phyloP scores from a whole-genome alignment of 345 rosid species.

The Syzygium aqueum region DNA sequence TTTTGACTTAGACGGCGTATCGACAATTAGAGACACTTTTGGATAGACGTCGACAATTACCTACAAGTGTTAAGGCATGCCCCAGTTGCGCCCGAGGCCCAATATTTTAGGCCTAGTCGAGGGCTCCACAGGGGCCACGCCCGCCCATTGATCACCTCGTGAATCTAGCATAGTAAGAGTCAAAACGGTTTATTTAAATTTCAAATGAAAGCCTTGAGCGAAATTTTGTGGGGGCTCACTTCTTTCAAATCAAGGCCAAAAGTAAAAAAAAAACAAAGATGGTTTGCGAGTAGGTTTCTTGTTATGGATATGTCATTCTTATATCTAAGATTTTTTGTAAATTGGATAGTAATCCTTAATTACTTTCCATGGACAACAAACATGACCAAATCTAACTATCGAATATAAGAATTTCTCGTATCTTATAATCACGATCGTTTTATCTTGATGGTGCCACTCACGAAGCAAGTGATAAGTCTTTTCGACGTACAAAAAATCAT shows the following conservation, averaged over 20 bases:
- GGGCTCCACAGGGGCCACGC: neutral
- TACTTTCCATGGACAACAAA: neutral
- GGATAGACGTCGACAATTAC: neutral
- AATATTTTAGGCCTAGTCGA: neutral
- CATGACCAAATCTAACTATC: neutral
- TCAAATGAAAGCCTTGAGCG: neutral
- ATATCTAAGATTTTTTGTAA: neutral
- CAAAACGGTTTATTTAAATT: neutral
- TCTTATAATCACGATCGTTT: neutral
- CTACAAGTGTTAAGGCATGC: neutral
- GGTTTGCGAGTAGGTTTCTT: neutral
- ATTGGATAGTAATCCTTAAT: neutral
- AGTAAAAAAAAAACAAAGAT: accelerated
- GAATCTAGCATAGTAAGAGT: neutral
- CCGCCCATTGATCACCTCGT: neutral
- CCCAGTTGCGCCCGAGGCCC: neutral
- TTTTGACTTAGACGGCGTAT: no score
- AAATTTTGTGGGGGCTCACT: neutral
- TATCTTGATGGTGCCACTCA: neutral
- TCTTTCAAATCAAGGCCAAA: neutral
- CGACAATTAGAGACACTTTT: neutral
- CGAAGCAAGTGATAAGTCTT: neutral
- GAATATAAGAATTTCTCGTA: neutral
- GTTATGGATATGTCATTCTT: neutral
- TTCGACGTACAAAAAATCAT: neutral